Conservation (phyloP, 108 stramenopile genomes). For the Pseudonitzschia pungens region DNA sequence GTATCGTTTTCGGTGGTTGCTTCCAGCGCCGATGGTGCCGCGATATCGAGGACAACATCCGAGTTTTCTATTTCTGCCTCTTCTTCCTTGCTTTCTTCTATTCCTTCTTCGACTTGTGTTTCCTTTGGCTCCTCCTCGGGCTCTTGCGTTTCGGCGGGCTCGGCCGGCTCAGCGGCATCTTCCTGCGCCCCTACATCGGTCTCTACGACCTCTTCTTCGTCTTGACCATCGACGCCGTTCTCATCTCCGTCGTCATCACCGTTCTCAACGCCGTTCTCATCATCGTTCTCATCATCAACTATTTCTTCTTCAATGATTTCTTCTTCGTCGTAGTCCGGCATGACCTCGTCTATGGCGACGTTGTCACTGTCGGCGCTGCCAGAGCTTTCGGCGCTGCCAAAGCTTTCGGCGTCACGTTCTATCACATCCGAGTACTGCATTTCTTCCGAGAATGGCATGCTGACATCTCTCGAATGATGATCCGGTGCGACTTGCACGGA, state of each 20-base stretch:
- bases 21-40: neutral
- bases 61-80: neutral
- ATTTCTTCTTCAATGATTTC: constrained; percentile 16
- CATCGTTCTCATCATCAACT: constrained; percentile 7
- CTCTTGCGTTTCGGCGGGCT: no score
- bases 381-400: neutral
- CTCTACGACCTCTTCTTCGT: neutral
- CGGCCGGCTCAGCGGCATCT: neutral
- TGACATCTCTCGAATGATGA: neutral
- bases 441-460: neutral
- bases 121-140: neutral
- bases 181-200: neutral
- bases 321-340: constrained; percentile 12
- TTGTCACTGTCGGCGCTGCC: neutral
- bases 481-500: neutral
- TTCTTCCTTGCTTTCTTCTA: constrained; percentile 6
- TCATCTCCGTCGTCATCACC: neutral
- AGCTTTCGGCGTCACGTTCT: neutral
- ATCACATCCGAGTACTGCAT: neutral
- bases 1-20: neutral
- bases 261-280: neutral
- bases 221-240: neutral
- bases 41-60: neutral
- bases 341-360: neutral
- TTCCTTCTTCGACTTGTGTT: neutral